Conservation (phyloP, 441 rosid genomes). For the Pelargonium exstipulatum region DNA sequence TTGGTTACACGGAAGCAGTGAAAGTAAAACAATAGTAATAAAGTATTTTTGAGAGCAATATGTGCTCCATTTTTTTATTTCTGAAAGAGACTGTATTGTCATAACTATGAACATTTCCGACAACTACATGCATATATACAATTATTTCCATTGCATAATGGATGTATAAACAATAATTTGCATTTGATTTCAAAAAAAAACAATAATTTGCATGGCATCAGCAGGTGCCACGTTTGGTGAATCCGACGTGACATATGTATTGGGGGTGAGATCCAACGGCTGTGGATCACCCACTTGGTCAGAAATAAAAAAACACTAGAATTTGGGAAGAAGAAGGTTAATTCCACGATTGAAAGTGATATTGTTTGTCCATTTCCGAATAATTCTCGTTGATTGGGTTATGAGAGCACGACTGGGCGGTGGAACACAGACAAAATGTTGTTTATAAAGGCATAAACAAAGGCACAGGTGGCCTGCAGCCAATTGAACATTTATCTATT, state of each 20-base stretch:
- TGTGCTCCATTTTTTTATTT: neutral
- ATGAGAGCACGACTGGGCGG: constrained; percentile 26
- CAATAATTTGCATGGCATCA: constrained; percentile 15
- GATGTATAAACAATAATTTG: no score
- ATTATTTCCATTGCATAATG: no score
- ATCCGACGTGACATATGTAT: constrained; percentile 1
- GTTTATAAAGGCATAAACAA: neutral
- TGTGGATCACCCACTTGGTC: constrained; percentile 13
- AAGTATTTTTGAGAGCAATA: neutral
- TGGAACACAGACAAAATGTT: constrained; percentile 16
- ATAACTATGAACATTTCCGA: neutral
- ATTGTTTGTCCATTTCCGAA: constrained; percentile 11
- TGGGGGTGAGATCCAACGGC: constrained; percentile 1
- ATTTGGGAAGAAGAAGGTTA: neutral
- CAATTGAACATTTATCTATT: no score
- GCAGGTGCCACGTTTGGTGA: constrained; percentile 20
- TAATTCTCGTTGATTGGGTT: constrained; percentile 8
- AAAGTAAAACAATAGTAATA: neutral
- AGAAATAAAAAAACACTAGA: neutral
- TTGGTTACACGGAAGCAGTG: constrained; percentile 23
- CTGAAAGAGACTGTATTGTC: constrained; percentile 3
- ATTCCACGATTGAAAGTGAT: neutral
- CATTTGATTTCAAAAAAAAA: no score
- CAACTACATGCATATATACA: neutral
- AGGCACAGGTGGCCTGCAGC: neutral